phyloP scores from a whole-genome alignment of 2,329 filamentous ascomycete genomes.

The Lojkania enalia region DNA sequence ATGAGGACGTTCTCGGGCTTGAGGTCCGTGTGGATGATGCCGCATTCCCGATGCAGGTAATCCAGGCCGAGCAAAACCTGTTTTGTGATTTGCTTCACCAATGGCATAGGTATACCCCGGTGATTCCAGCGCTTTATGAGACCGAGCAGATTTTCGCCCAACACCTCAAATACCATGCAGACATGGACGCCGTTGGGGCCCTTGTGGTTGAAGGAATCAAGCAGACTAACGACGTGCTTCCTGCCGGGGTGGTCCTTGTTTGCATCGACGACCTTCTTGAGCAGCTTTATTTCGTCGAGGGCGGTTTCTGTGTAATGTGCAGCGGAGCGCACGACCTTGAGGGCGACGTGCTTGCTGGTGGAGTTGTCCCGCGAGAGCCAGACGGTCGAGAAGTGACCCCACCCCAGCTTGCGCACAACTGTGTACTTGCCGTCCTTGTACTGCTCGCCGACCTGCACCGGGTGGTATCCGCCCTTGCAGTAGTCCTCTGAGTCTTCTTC shows the following conservation, averaged over 20 bases:
- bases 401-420: slow-evolving; percentile 92
- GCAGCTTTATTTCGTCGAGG: slow-evolving; percentile 97
- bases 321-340: slow-evolving; percentile 96
- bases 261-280: slow-evolving; percentile 94
- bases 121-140: slow-evolving; percentile 99
- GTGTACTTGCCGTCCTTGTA: slow-evolving; percentile 99
- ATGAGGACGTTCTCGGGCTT: slow-evolving; percentile 99
- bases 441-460: slow-evolving; percentile 89
- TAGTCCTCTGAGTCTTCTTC: slow-evolving; percentile 99
- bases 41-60: slow-evolving; percentile 95
- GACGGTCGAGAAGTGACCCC: slow-evolving; percentile 99
- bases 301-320: slow-evolving; percentile 99
- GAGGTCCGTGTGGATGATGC: slow-evolving; percentile 96
- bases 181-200: slow-evolving; percentile 95
- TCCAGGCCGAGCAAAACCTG: slow-evolving; percentile 94
- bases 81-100: slow-evolving; percentile 98
- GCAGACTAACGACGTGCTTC: slow-evolving; percentile 90
- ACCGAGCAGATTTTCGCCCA: slow-evolving; percentile 92
- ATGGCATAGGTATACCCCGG: slow-evolving; percentile 89
- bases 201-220: slow-evolving; percentile 97
- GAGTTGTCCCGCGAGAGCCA: slow-evolving; percentile 82
- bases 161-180: slow-evolving; percentile 98
- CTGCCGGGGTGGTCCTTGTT: slow-evolving; percentile 93
- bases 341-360: slow-evolving; percentile 89
- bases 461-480: slow-evolving; percentile 98